Evolutionary conservation across 352 stramenopile genomes (phyloP), one percentile per base, ranked within the genome.

Genomic region (Pythium guiyangense): DNA sequence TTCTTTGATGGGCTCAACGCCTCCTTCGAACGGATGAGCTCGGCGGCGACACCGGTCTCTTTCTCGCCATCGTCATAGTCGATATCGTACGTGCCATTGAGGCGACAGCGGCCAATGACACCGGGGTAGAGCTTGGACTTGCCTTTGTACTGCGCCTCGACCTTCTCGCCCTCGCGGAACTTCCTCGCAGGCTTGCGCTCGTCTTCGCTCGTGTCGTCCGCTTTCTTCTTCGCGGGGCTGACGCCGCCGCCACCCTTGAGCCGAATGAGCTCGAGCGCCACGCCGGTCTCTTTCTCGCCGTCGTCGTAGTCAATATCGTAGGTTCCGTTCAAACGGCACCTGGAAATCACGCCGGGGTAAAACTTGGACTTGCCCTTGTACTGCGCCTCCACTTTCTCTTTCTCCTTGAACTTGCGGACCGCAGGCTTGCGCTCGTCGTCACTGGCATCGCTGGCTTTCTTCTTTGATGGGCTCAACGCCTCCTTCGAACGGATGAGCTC

Each of bases 301-400:
- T 96, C 84, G 44, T 94, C 79, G 59, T 91, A 93, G 47, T 81
- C 65, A 49, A 94, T 83, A 40, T 90, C 74, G 50, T 84, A 94
- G 1, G 77, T 91, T 1, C 80, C 73, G 43, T 87, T 71, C 14
- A 66, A 54, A n/a, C 39, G 9, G 39, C 39, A 45, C 6, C 39
- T 17, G 12, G 39, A 45, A 29, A 94, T 84, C 10, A 75, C 70
- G n/a, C 85, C 85, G 11, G 65, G 57, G 49, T 89, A 94, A 27
- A 71, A 90, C 29, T 65, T 82, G 10, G 65, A 65, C 29, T 69
- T 67, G 20, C 77, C 85, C 26, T 84, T 73, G 59, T 86, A 90
- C 35, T 49, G 54, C 15, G 48, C 60, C 49, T 69, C 60, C 2
- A 69, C 60, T 37, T 65, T 66, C 39, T 66, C 56, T 3, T 61